Conservation (phyloP, 2,329 filamentous ascomycete genomes). For the Zasmidium cellare region DNA sequence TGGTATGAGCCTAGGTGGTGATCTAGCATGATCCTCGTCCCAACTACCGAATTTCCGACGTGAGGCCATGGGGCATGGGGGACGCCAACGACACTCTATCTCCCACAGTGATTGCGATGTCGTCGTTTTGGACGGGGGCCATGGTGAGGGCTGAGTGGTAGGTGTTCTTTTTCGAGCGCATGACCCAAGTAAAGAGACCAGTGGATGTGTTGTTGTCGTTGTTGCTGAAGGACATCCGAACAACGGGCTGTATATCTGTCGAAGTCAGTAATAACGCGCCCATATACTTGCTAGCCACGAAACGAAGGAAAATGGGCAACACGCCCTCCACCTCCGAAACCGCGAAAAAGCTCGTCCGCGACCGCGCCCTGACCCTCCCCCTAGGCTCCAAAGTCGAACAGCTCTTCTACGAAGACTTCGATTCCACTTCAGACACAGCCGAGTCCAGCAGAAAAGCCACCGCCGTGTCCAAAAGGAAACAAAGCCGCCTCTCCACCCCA, state of each 20-base stretch:
- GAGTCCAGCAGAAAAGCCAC: background rate
- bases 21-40: background rate
- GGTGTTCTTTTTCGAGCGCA: background rate
- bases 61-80: background rate
- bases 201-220: too few species aligned
- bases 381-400: conserved; percentile 4
- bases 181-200: too few species aligned
- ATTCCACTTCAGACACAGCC: background rate
- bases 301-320: conserved; percentile 1
- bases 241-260: too few species aligned
- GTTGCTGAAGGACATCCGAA: too few species aligned
- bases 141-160: too few species aligned
- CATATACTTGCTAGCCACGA: too few species aligned
- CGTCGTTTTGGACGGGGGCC: background rate
- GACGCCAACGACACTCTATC: background rate
- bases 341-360: background rate
- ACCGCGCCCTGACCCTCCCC: background rate
- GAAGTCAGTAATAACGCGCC: too few species aligned
- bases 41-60: background rate
- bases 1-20: background rate
- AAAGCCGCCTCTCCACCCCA: background rate
- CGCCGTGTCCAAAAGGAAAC: background rate
- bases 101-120: background rate
- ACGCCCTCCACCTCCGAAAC: background rate
- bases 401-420: conserved; percentile 7